Conservation (phyloP, 306 rosid genomes). For the Cicer arietinum region DNA sequence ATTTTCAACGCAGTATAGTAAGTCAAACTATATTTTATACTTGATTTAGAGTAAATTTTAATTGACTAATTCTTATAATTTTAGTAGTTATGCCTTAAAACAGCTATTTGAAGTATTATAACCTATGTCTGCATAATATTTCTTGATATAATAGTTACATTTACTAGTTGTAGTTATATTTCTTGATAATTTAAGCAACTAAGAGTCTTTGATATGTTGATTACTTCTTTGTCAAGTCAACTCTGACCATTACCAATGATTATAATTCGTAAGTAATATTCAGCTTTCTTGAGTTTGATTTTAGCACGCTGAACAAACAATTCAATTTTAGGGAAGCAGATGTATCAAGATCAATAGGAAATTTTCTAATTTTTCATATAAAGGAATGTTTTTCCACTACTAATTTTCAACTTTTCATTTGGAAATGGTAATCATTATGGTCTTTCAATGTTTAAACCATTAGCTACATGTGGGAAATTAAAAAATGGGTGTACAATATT, state of each 20-base stretch:
- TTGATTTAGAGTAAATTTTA: slow-evolving; percentile 18
- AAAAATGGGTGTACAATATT: slow-evolving; percentile 20
- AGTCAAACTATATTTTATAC: slow-evolving; percentile 50
- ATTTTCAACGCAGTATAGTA: slow-evolving; percentile 35
- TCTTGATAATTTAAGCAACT: neutral
- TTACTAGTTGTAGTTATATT: neutral
- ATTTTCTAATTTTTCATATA: slow-evolving; percentile 29
- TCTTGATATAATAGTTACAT: neutral
- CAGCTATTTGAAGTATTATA: slow-evolving; percentile 10
- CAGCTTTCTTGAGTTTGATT: slow-evolving; percentile 16
- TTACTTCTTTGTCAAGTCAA: slow-evolving; percentile 3
- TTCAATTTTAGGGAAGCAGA: slow-evolving; percentile 23
- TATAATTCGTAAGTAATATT: slow-evolving; percentile 2
- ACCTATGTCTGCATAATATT: slow-evolving; percentile 17
- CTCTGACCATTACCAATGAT: slow-evolving; percentile 29
- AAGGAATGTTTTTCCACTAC: slow-evolving; percentile 33
- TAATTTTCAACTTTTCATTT: slow-evolving; percentile 26
- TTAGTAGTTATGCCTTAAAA: neutral
- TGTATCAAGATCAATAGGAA: slow-evolving; percentile 17
- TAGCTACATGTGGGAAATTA: slow-evolving; percentile 38
- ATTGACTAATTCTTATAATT: slow-evolving; percentile 30
- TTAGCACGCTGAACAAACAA: slow-evolving; percentile 28
- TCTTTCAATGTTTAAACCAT: slow-evolving; percentile 22
- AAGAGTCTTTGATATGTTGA: neutral
- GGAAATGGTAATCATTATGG: slow-evolving; percentile 14